Evolutionary conservation across 768 basidiomycete species (phyloP).

Genomic region (Boletus huronensis): DNA sequence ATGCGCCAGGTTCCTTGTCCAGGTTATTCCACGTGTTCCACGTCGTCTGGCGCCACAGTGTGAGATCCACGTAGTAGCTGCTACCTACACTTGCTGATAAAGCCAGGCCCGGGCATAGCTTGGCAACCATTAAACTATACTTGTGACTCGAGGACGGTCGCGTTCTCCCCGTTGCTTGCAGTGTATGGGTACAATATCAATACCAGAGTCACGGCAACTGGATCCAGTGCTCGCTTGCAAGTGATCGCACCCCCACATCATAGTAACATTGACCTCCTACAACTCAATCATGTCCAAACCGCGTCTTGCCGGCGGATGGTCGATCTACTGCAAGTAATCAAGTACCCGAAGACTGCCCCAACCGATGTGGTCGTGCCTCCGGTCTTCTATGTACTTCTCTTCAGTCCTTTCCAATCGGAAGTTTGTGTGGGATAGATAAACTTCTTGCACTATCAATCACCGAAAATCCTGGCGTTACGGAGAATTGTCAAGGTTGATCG

Average conservation of each 20-base stretch:
- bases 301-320: background rate
- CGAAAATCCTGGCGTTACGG: background rate
- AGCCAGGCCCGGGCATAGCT: background rate
- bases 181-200: background rate
- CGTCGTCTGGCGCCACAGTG: background rate
- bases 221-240: background rate
- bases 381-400: background rate
- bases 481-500: background rate
- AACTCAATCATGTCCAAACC: background rate
- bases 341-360: no score
- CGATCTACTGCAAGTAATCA: conserved; percentile 1
- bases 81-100: background rate
- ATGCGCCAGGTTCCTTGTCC: conserved; percentile 4
- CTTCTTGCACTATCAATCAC: background rate
- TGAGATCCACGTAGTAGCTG: background rate
- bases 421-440: background rate
- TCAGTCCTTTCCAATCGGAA: conserved; percentile 3
- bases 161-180: background rate
- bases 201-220: background rate
- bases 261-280: background rate
- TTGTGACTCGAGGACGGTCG: background rate
- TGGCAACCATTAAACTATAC: background rate
- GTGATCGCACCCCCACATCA: background rate
- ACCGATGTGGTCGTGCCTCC: conserved; percentile 16
- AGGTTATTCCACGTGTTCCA: background rate